Base-by-base conservation (phyloP, 768 basidiomycete genomes). In the Coprinellus aureogranulatus region DNA sequence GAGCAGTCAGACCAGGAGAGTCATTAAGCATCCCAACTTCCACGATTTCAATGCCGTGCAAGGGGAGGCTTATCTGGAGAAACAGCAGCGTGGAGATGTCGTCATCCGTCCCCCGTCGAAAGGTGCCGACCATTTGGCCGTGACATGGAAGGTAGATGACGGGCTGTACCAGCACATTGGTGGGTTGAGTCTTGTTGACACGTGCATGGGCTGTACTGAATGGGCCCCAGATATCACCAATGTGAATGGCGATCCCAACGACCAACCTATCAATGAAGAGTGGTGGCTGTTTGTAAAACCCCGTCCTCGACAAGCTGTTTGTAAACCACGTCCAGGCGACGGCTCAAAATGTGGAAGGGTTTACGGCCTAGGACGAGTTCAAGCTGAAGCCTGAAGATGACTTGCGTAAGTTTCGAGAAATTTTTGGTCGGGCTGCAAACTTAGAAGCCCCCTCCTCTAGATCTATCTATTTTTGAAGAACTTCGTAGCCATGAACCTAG, bases 71-170 rank as follows among this genome's bases (percentile, higher is more conserved):
- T 90, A 89, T 68, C 77, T 99, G 59, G 90, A 92, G 62, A 87
- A 87, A 63, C 91, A 93, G 68, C 93, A 94, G 64, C 85, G 92
- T 20, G 97, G 97, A 10, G 97, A 98, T 70, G 95, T 96, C 40
- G 91, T 98, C 41, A 94, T 99, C 61, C 80, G 97, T 45, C 97
- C 97, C 0, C 96, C 94, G 18, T 98, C 96, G 3, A 94, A 95
- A 71, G 96, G 96, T 14, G 75, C 81, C 37, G 84, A 97, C 64
- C 97, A 98, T 74, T 79, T 99, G 37, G 96, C 96, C 44, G 90
- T 99, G 10, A 99, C 97, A 0, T 99, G 97, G 97, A 99, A 98
- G 74, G 94, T 99, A 2, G 96, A 95, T 61, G 90, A 97, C 57
- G 91, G 88, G 59, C 76, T 99, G 26, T 98, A 91, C 71, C 97